Base-by-base conservation (phyloP, 2,329 filamentous ascomycete species). In the Sarocladium brachiariae region DNA sequence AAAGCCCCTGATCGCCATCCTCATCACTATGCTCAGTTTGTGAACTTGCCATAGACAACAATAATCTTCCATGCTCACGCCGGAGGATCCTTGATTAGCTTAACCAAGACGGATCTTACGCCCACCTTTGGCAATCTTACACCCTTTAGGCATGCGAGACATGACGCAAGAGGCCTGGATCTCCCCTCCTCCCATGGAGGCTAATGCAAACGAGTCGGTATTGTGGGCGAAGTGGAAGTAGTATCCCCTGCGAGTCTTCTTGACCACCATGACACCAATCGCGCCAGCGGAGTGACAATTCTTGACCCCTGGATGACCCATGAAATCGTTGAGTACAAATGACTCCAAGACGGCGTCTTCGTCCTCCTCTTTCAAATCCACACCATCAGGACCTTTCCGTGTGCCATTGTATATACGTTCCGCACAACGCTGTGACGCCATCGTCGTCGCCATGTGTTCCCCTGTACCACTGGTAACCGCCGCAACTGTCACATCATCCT, bases 191-290 rank as follows among this genome's bases (percentile, higher is more conserved):
- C 86, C 81, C 88, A 97, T 95, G 2, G 89, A 95, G 1, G 90
- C 89, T 50, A 99, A 70, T 5, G 91, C 90, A 72, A 86, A 85
- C 2, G 80, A 83, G 64, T 97, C 92, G 1, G 93, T 99, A 63
- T 97, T 99, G 73, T 99, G 93, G 1, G 87, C 91, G 70, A 95
- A 99, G 67, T 92, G 92, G 49, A 99, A 78, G 62, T 87, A 89
- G 56, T 89, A 82, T 1, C 89, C 90, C 19, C 80, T 75, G 11
- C 73, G 74, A 1, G 80, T 85, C 71, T 90, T 93, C 71, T 97
- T 97, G 59, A 96, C 87, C 1, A 84, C 83, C 73, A 99, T 83
- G 52, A 96, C 80, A 2, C 93, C 93, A 60, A 99, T 95, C 25
- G 92, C 91, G 2, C 88, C 89, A n/a, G 81, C 76, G 10, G 89